Base-by-base conservation (phyloP, 1,284 basidiomycete species). In the Cutaneotrichosporon mucoides region DNA sequence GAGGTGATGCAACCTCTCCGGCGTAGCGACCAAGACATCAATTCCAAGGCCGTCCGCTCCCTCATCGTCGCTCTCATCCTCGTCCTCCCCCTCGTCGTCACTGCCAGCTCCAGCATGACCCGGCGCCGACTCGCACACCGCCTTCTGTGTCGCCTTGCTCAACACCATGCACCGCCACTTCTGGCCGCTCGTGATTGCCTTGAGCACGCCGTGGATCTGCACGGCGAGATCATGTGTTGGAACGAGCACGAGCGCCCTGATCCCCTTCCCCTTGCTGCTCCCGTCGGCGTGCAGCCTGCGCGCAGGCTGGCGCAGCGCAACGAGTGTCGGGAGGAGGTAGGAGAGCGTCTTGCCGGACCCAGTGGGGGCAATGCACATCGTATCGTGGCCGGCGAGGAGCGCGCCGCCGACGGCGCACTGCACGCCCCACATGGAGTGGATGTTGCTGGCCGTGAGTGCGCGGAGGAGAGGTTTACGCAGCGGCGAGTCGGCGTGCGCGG, bases 221-320 rank as follows among this genome's bases (percentile, higher is more conserved):
- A 92, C 88, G 0, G 95, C 93, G n/a, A 99, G 79, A 79, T 99
- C 96, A 64, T 92, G 86, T 0, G 96, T 99, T 1, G 96, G 96
- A 1, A 90, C 90, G 56, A 99, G 77, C 53, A 99, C 81, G 13
- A 99, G 69, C 0, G 89, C 87, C 60, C 93, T 83, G 11, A 88
- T 85, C 33, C 91, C 91, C 43, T 82, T 79, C n/a, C 71, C 69
- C 56, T 82, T 82, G 24, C 24, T 24, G 24, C 24, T 24, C 24
- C 78, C 73, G 53, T 58, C 62, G 42, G 52, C 44, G 16, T 44
- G 55, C 8, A 73, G 49, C 15, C 56, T 64, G 16, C 84, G 79
- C 5, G 82, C 78, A 1, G 91, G 91, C 15, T 83, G 76, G n/a
- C 78, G 79, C 1, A 95, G 81, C 2, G 81, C 78, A 2, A 87